Evolutionary conservation across 2,329 filamentous ascomycete genomes (phyloP).

Genomic region (Talaromyces verruculosus): DNA sequence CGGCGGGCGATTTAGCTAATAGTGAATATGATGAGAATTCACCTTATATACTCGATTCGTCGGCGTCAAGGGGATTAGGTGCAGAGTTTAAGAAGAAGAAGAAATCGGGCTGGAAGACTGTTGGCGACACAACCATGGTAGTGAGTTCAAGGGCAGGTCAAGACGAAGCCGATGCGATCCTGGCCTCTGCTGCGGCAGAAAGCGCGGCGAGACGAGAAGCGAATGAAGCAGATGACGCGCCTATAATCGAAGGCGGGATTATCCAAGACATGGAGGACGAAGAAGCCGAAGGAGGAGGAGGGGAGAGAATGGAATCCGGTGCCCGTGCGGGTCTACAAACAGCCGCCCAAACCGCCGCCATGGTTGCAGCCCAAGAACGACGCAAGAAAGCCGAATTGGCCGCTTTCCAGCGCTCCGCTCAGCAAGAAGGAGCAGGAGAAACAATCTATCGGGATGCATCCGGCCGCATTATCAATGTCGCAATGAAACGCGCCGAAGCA

Average conservation of each 20-base stretch:
- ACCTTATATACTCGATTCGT: conserved; percentile 28
- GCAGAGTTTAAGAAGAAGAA: conserved; percentile 69
- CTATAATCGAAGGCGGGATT: conserved; percentile 39
- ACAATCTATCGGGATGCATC: conserved; percentile 95
- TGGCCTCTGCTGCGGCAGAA: conserved; percentile 70
- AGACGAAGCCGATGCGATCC: conserved; percentile 74
- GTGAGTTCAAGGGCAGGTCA: conserved; percentile 43
- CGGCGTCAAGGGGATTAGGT: conserved; percentile 24
- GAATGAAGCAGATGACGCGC: conserved; percentile 52
- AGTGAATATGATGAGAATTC: conserved; percentile 42
- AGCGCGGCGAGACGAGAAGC: conserved; percentile 52
- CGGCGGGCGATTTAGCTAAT: conserved; percentile 25
- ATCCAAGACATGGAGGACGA: conserved; percentile 28
- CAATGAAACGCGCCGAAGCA: conserved; percentile 84
- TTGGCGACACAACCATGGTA: background rate
- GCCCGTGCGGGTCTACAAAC: conserved; percentile 84
- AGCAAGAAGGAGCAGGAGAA: conserved; percentile 54
- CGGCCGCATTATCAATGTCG: conserved; percentile 88
- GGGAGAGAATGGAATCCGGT: conserved; percentile 78
- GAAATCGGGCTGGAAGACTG: conserved; percentile 56
- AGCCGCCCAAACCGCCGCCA: conserved; percentile 71
- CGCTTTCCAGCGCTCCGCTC: conserved; percentile 23
- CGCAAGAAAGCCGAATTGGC: conserved; percentile 49
- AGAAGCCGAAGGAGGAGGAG: conserved; percentile 29
- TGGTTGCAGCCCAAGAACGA: conserved; percentile 65